Evolutionary conservation across 2,329 filamentous ascomycete genomes (phyloP).

Genomic region (Chrysosphaeria jannelii): DNA sequence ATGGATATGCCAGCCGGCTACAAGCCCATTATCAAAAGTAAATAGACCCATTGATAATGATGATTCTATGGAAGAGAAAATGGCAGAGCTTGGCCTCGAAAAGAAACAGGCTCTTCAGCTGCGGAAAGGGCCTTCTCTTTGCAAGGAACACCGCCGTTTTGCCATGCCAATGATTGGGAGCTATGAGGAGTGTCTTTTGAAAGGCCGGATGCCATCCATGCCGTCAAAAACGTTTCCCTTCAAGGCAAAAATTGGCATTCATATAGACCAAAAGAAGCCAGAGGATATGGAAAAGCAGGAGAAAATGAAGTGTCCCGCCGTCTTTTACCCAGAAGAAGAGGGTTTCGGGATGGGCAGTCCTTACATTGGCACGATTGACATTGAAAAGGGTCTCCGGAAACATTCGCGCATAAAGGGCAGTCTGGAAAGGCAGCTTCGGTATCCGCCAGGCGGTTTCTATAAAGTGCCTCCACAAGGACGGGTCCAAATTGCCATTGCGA

Average conservation of each 20-base stretch:
- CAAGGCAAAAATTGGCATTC: conserved; percentile 85
- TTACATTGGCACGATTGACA: conserved; percentile 76
- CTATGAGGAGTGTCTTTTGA: conserved; percentile 87
- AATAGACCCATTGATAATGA: too few relatives aligned
- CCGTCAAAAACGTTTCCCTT: conserved; percentile 84
- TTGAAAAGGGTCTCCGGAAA: conserved; percentile 59
- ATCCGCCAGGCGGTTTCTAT: conserved; percentile 72
- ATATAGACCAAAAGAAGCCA: too few relatives aligned
- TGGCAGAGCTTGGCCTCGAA: too few relatives aligned
- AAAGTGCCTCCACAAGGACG: conserved; percentile 84
- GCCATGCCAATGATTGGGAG: conserved; percentile 96
- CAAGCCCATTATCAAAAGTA: too few relatives aligned
- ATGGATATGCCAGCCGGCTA: too few relatives aligned
- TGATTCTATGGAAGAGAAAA: too few relatives aligned
- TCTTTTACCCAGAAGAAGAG: conserved; percentile 74
- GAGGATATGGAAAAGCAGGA: too few relatives aligned
- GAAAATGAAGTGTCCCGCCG: conserved; percentile 68
- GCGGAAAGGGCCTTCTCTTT: too few relatives aligned
- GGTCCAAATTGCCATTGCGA: conserved; percentile 90
- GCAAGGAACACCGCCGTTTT: too few relatives aligned
- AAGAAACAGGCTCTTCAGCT: too few relatives aligned
- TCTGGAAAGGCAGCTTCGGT: conserved; percentile 17
- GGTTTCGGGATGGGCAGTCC: too few relatives aligned
- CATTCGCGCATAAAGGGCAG: too few relatives aligned
- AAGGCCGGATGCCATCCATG: conserved; percentile 86